Percentiles rank a stretch among this genome's conserved stretches.
Evolutionary conservation across 2,329 filamentous ascomycete genomes (phyloP).

Genomic region (Aureobasidium lini): DNA sequence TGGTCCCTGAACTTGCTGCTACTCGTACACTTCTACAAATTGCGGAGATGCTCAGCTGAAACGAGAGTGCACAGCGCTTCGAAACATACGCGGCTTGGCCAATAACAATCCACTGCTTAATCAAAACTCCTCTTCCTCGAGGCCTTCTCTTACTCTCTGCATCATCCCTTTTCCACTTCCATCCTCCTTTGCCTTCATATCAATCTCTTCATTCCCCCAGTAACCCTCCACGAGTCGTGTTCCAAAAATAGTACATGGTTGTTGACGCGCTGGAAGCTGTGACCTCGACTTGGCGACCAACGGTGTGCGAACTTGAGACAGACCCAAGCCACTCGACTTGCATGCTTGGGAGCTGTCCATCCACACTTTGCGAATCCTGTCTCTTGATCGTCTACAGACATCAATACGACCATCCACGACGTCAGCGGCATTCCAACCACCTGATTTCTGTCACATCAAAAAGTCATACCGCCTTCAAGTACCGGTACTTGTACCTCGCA

Average conservation of each 20-base stretch:
- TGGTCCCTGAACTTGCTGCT: neutral
- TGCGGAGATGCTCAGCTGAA: neutral
- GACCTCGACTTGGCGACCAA: neutral
- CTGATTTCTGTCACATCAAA: neutral
- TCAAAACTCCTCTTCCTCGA: neutral
- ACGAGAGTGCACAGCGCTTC: neutral
- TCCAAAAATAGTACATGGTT: neutral
- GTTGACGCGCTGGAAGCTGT: neutral
- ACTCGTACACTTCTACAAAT: neutral
- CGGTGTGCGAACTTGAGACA: conserved; percentile 1
- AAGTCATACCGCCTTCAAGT: neutral
- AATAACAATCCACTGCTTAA: neutral
- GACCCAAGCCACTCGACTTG: neutral
- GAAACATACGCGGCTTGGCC: conserved; percentile 2
- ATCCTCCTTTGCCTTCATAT: neutral
- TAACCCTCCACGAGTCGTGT: neutral
- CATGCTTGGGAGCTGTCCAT: neutral
- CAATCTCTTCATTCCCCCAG: conserved; percentile 3
- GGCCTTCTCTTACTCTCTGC: neutral
- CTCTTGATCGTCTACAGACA: neutral
- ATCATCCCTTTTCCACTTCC: neutral
- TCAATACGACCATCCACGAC: neutral
- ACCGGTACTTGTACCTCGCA: neutral
- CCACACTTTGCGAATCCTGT: neutral
- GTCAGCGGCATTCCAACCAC: neutral